Percentiles rank a stretch among this genome's conserved stretches.
These are phyloP conservation scores for Trichoderma arundinaceum DNA, from an alignment of 2,329 filamentous ascomycete species.

Conservation along the genomic window DNA sequence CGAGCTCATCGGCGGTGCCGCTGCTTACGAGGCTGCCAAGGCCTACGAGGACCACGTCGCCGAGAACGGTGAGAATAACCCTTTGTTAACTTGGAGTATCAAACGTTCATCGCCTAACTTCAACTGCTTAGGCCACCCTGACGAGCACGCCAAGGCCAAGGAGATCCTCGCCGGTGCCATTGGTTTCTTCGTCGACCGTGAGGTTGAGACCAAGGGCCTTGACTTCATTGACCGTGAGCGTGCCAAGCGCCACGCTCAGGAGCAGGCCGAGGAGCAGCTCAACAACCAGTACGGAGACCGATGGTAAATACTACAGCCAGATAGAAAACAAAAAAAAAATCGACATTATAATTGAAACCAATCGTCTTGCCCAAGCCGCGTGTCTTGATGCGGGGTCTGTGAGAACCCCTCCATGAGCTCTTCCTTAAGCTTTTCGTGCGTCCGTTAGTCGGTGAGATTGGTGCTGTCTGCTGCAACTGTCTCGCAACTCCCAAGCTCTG, in stretches of 20 bases:
- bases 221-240: constrained; percentile 40
- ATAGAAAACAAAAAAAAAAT: constrained; percentile 26
- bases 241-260: constrained; percentile 41
- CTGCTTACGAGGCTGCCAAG: constrained; percentile 43
- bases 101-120: not conserved
- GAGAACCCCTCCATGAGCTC: constrained; percentile 23
- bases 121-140: constrained; percentile 37
- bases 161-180: constrained; percentile 41
- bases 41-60: constrained; percentile 42
- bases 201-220: constrained; percentile 42
- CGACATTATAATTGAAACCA: constrained; percentile 22
- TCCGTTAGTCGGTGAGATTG: constrained; percentile 7
- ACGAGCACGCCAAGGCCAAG: constrained; percentile 41
- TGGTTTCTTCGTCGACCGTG: constrained; percentile 43
- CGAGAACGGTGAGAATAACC: constrained; percentile 35
- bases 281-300: constrained; percentile 30
- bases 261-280: constrained; percentile 39
- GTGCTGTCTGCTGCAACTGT: constrained; percentile 22
- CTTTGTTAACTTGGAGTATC: not conserved
- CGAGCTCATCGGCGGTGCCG: constrained; percentile 42
- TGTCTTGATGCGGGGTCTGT: constrained; percentile 22
- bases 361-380: not conserved
- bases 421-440: constrained; percentile 1
- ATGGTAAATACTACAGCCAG: constrained; percentile 27
- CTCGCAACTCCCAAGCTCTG: constrained; percentile 16